These are phyloP conservation scores for Angophora floribunda DNA, from an alignment of 345 rosid species.

Conservation along the genomic window DNA sequence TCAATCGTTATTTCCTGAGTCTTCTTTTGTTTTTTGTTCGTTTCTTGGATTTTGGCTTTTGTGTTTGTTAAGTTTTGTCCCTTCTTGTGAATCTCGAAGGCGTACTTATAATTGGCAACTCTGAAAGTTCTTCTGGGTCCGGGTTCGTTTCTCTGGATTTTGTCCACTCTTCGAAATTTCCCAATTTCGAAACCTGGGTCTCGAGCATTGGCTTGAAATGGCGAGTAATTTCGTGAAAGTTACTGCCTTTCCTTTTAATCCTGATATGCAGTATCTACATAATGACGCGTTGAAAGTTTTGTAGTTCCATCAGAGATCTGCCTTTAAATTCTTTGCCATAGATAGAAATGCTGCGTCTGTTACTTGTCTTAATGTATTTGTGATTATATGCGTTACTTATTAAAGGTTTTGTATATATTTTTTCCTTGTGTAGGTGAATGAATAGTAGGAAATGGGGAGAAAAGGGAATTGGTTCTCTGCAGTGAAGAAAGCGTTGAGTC, in stretches of 20 bases:
- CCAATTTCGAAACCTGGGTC: neutral
- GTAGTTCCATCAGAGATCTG: neutral
- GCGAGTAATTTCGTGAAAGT: neutral
- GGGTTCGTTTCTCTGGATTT: neutral
- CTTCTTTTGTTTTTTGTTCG: neutral
- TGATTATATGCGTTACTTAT: neutral
- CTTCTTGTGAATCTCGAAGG: neutral
- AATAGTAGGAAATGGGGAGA: constrained; percentile 54
- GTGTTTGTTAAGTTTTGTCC: neutral
- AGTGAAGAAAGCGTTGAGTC: constrained; percentile 61
- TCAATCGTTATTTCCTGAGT: neutral
- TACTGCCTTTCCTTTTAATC: neutral
- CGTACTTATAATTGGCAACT: neutral
- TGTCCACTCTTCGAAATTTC: neutral
- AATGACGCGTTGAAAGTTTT: neutral
- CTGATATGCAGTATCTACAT: neutral
- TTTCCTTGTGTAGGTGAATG: constrained; percentile 8
- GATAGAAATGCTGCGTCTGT: neutral
- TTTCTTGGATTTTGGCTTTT: neutral
- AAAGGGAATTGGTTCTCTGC: constrained; percentile 64
- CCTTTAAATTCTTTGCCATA: neutral
- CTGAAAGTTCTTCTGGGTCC: neutral
- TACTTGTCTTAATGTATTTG: neutral
- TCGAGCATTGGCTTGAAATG: neutral
- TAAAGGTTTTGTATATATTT: neutral